Base-by-base conservation (phyloP, 805 yeast species). In the Wickerhamiella spandovensis region DNA sequence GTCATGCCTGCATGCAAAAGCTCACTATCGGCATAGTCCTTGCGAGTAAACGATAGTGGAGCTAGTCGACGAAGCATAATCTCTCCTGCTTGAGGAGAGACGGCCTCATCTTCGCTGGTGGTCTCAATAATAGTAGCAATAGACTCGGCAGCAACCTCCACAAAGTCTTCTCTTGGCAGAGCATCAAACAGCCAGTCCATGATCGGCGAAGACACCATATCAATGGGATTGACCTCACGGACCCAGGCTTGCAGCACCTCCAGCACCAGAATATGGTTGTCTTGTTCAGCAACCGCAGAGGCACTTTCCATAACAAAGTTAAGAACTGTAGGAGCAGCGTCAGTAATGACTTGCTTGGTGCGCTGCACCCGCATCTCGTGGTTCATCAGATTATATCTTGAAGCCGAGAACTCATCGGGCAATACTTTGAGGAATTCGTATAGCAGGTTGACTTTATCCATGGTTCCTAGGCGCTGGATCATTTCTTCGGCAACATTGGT, bases 371-470 rank as follows among this genome's bases (percentile, higher is more conserved):
- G 50, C 35, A 52, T 28, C 8, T 44, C 48, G 21, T 48, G 52
- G 30, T 55, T 57, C 15, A 56, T 51, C 1, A 64, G 56, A 49
- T 76, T 73, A 60, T 82, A 83, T 62, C 90, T 95, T 45, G 83
- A 89, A 62, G 84, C 92, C 5, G 87, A 78, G 55, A 90, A 70
- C 66, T 92, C 98, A 64, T 92, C 97, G 1, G 99, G 98, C 51
- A 92, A 69, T 48, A 92, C 81, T 62, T 80, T 81, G 54, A 92
- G 73, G 60, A 90, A 88, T 61, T 85, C 94, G 50, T 94, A 55
- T 24, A 58, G 70, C 43, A 90, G 48, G 13, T 58, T 55, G 64
- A 46, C 77, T 64, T 49, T 64, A 67, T 58, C 74, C 62, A 46
- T 69, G 62, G 48, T 63, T 69, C 48, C 69, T 66, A 48, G 66